Conservation (phyloP, 1,139 yeast species). For the Komagataea norvegica region DNA sequence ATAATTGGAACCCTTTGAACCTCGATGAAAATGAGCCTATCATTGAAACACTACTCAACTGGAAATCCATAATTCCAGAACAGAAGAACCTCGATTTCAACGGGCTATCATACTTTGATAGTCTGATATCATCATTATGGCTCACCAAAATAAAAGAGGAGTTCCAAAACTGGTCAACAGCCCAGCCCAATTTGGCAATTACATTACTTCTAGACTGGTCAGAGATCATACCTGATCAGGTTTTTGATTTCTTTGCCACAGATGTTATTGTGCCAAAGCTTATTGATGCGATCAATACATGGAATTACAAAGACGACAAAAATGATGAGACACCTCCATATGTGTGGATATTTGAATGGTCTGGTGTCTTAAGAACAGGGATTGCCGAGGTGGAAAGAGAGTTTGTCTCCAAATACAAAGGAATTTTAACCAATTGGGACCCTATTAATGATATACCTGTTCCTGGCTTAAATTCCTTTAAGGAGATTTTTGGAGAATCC, state of each 20-base stretch:
- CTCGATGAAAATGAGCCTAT: conserved; percentile 24
- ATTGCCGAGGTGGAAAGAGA: conserved; percentile 25
- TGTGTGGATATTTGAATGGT: conserved; percentile 43
- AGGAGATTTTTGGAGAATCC: conserved; percentile 34
- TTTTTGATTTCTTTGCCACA: conserved; percentile 29
- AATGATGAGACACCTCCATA: conserved; percentile 27
- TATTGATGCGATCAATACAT: conserved; percentile 28
- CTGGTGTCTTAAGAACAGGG: conserved; percentile 28
- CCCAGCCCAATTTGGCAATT: conserved; percentile 29
- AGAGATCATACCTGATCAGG: conserved; percentile 32
- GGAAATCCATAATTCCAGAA: conserved; percentile 23
- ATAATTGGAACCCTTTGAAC: conserved; percentile 36
- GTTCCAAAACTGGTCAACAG: conserved; percentile 33
- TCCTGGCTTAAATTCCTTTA: conserved; percentile 33
- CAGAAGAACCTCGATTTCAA: conserved; percentile 5
- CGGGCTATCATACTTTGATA: conserved; percentile 30
- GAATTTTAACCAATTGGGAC: conserved; percentile 33
- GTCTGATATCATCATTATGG: conserved; percentile 35
- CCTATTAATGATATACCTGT: conserved; percentile 26
- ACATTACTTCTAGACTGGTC: conserved; percentile 40
- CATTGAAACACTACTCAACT: conserved; percentile 26
- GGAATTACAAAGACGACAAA: conserved; percentile 28
- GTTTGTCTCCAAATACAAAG: conserved; percentile 31
- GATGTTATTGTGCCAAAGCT: conserved; percentile 36
- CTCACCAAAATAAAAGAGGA: conserved; percentile 30